A percentile compares a stretch with the other conserved stretches of the same genome.
phyloP scores from a whole-genome alignment of 2,329 filamentous ascomycete genomes.

The Metarhizium sp. region DNA sequence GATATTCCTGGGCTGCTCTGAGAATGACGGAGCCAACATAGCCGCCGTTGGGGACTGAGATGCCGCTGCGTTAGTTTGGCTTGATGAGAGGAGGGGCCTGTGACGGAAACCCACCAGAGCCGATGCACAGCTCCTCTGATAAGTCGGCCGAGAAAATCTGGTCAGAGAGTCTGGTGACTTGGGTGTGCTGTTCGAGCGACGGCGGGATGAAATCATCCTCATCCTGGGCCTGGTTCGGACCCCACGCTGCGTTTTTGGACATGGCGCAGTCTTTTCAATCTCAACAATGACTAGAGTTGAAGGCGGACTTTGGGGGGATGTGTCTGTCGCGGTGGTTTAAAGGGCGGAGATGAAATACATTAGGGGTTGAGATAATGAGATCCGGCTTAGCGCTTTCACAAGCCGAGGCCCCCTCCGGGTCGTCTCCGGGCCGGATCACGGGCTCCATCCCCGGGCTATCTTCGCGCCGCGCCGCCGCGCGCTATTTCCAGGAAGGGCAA shows the following conservation, averaged over 20 bases:
- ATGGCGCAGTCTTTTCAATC: too few relatives aligned
- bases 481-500: too few relatives aligned
- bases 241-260: neutral
- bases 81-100: neutral
- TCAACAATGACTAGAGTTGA: too few relatives aligned
- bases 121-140: neutral
- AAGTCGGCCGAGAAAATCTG: neutral
- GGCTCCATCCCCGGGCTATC: too few relatives aligned
- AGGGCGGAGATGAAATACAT: too few relatives aligned
- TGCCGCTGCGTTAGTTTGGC: neutral
- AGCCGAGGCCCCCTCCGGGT: too few relatives aligned
- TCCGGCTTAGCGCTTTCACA: too few relatives aligned
- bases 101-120: neutral
- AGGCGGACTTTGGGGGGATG: too few relatives aligned
- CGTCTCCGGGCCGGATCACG: too few relatives aligned
- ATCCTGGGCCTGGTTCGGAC: neutral
- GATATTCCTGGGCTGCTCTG: slow-evolving; percentile 23
- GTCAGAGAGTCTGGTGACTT: neutral
- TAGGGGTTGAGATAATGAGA: too few relatives aligned
- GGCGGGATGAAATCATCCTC: neutral
- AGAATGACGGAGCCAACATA: slow-evolving; percentile 34
- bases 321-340: too few relatives aligned
- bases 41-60: slow-evolving; percentile 34
- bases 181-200: neutral
- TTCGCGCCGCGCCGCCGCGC: too few relatives aligned